phyloP scores from a whole-genome alignment of 768 basidiomycete species.

The Crassisporium funariophilum region DNA sequence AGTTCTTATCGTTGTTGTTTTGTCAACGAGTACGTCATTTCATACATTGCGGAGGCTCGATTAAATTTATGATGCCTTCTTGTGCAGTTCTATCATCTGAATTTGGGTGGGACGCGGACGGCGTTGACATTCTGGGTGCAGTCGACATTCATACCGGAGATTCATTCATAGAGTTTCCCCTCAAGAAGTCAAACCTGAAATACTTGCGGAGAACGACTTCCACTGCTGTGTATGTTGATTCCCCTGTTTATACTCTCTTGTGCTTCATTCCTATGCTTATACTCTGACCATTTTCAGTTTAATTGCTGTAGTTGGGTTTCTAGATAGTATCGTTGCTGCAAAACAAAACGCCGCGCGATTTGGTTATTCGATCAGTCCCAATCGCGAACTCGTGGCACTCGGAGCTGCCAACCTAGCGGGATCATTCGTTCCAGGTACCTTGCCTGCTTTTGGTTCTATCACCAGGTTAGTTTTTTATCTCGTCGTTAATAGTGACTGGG shows the following conservation, averaged over 20 bases:
- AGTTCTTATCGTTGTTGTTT: conserved; percentile 83
- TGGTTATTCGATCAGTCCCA: conserved; percentile 88
- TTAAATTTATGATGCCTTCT: conserved; percentile 1
- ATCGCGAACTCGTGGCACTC: conserved; percentile 93
- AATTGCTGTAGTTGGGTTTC: conserved; percentile 83
- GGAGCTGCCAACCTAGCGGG: conserved; percentile 80
- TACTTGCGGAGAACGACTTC: conserved; percentile 81
- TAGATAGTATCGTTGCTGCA: conserved; percentile 94
- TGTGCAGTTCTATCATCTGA: conserved; percentile 68
- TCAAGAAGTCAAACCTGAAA: conserved; percentile 57
- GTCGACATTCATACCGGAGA: conserved; percentile 64
- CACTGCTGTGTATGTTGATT: conserved; percentile 66
- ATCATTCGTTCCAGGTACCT: conserved; percentile 83
- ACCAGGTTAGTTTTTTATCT: conserved; percentile 58
- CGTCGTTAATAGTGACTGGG: neutral
- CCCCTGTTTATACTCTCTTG: neutral
- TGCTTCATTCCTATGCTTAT: neutral
- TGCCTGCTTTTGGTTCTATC: conserved; percentile 93
- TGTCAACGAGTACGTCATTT: conserved; percentile 71
- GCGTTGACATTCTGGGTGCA: conserved; percentile 82
- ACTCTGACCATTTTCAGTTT: conserved; percentile 48
- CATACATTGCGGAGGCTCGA: neutral
- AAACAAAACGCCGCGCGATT: conserved; percentile 89
- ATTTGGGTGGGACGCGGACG: conserved; percentile 74
- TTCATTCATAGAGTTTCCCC: conserved; percentile 74